Conservation (phyloP, 1,284 basidiomycete species). For the Apiotrichum montevideense region DNA sequence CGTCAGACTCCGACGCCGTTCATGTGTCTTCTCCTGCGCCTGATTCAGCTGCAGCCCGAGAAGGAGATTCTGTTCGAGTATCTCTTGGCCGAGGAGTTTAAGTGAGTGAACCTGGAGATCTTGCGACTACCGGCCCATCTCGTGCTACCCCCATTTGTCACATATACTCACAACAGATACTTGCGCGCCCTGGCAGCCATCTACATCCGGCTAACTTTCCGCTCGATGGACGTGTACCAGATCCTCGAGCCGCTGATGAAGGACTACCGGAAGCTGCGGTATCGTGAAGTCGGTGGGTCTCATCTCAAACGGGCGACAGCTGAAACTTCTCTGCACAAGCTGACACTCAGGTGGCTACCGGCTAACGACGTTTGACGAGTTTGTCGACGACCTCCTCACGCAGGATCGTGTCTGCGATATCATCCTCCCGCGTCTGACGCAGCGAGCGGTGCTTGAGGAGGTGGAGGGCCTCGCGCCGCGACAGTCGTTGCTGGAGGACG, state of each 20-base stretch:
- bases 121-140: too few relatives aligned
- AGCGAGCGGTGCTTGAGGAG: conserved; percentile 82
- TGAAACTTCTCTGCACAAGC: background rate
- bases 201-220: conserved; percentile 92
- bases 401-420: conserved; percentile 95
- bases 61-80: conserved; percentile 95
- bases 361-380: conserved; percentile 87
- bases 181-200: conserved; percentile 86
- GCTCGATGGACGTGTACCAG: conserved; percentile 82
- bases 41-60: conserved; percentile 95
- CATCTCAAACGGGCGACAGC: background rate
- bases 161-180: conserved; percentile 57
- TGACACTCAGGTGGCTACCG: conserved; percentile 59
- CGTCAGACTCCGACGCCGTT: conserved; percentile 90
- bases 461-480: conserved; percentile 78
- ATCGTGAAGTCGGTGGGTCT: conserved; percentile 67
- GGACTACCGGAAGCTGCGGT: conserved; percentile 85
- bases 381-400: conserved; percentile 73
- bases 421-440: conserved; percentile 83
- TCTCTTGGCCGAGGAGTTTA: conserved; percentile 91
- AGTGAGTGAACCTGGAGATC: conserved; percentile 54
- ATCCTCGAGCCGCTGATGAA: conserved; percentile 87
- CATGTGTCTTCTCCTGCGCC: conserved; percentile 82
- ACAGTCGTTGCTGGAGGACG: conserved; percentile 59
- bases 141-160: too few relatives aligned